These are phyloP conservation scores for Solidago caesia DNA, from an alignment of 129 eudicot species.

Conservation along the genomic window DNA sequence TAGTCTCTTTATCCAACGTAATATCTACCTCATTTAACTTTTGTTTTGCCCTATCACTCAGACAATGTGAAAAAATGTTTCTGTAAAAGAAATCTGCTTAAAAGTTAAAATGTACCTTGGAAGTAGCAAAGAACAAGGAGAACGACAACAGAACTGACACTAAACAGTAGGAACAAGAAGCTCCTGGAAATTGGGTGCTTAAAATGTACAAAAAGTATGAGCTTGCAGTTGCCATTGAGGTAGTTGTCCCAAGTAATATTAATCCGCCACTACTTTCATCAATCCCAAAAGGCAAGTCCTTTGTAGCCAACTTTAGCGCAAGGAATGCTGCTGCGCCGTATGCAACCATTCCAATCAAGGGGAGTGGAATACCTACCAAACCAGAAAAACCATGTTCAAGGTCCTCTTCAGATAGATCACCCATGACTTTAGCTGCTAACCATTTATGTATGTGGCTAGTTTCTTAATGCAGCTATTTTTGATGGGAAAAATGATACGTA, in stretches of 20 bases:
- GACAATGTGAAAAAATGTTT: background rate
- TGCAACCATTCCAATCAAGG: slow-evolving; percentile 90
- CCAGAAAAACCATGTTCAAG: slow-evolving; percentile 25
- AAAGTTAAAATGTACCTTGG: slow-evolving; percentile 54
- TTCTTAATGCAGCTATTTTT: slow-evolving; percentile 12
- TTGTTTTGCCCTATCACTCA: background rate
- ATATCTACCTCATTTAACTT: background rate
- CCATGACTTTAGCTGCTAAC: slow-evolving; percentile 11
- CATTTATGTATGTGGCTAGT: background rate
- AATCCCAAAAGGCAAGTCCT: slow-evolving; percentile 47
- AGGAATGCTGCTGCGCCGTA: slow-evolving; percentile 68
- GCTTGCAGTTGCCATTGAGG: slow-evolving; percentile 97
- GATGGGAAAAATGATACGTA: background rate
- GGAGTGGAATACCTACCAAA: slow-evolving; percentile 89
- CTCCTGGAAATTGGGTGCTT: slow-evolving; percentile 66
- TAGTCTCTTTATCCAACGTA: background rate
- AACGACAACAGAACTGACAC: slow-evolving; percentile 68
- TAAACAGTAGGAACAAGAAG: slow-evolving; percentile 83
- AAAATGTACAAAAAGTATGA: slow-evolving; percentile 83
- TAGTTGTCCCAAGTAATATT: slow-evolving; percentile 61
- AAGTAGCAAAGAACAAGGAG: slow-evolving; percentile 65
- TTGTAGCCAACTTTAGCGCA: slow-evolving; percentile 58
- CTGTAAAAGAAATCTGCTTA: background rate
- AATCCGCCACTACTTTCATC: slow-evolving; percentile 51
- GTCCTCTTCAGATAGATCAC: slow-evolving; percentile 16